Conservation (phyloP, 768 basidiomycete species). For the Sarcomyxa edulis region DNA sequence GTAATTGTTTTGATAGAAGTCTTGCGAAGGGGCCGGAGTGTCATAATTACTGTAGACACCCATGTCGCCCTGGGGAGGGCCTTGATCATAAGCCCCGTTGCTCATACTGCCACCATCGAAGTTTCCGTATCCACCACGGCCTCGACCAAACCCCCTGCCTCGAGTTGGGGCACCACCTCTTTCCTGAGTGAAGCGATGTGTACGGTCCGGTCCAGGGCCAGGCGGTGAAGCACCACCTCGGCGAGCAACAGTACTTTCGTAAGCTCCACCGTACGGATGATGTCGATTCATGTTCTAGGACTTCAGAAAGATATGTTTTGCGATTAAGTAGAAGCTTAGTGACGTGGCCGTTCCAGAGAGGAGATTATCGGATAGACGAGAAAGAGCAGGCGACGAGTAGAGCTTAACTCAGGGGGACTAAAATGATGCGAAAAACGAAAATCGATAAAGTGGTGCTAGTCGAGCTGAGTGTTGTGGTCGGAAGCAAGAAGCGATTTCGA, state of each 20-base stretch:
- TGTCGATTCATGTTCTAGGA: constrained; percentile 72
- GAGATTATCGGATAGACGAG: too few species aligned
- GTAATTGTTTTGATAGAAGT: constrained; percentile 68
- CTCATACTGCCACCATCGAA: constrained; percentile 51
- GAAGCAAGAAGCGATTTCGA: too few species aligned
- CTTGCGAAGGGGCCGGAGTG: constrained; percentile 43
- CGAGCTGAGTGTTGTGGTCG: too few species aligned
- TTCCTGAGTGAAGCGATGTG: constrained; percentile 49
- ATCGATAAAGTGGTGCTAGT: too few species aligned
- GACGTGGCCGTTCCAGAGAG: constrained; percentile 32
- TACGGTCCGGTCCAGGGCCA: constrained; percentile 71
- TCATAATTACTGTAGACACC: constrained; percentile 71
- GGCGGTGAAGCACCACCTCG: constrained; percentile 64
- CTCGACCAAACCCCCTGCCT: constrained; percentile 39
- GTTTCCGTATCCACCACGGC: constrained; percentile 54
- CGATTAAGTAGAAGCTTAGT: constrained; percentile 18
- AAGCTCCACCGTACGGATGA: constrained; percentile 75
- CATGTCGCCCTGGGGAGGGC: constrained; percentile 54
- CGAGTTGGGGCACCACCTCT: constrained; percentile 50
- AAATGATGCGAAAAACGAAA: too few species aligned
- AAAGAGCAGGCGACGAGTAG: too few species aligned
- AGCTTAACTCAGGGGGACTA: too few species aligned
- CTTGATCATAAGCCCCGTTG: constrained; percentile 62
- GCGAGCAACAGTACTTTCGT: constrained; percentile 46
- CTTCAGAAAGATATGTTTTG: constrained; percentile 13